Base-by-base conservation (phyloP, 768 basidiomycete genomes). In the Russula olivacea region DNA sequence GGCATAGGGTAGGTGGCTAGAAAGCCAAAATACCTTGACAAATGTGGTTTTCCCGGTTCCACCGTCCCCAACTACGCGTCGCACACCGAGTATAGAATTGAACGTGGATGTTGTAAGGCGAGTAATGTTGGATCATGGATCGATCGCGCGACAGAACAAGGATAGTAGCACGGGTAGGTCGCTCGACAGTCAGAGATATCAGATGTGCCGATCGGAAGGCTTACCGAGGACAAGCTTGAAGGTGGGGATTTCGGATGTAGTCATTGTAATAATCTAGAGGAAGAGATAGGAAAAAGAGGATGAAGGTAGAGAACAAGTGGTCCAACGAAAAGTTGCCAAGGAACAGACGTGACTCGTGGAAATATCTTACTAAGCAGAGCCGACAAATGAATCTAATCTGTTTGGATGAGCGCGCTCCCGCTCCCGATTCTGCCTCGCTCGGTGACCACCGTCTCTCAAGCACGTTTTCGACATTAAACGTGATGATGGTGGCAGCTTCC, bases 221-320 rank as follows among this genome's bases (percentile, higher is more conserved):
- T 72, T 74, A 95, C 95, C 95, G 68, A 98, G 91, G 65, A 98
- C 96, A 75, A 99, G 93, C 79, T 99, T 99, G 83, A 98, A 99
- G 61, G 93, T 92, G 41, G 97, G 94, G 69, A 95, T 78, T 64
- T 25, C 67, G 34, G 17, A 57, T 66, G 51, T 75, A 68, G 84
- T 32, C 81, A 85, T 87, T 66, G 66, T 57, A 49, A 45, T 54
- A 57, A 60, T 70, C 70, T 72, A 70, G 64, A 69, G 71, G 66
- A 61, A 57, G 61, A 71, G 68, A 69, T 73, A 74, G 73, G 70
- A 67, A 71, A 67, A 68, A 73, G 69, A 73, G 73, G 74, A 75
- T 76, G 79, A 77, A 75, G 71, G 69, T 68, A 61, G n/a, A 40
- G 52, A 55, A 32, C 52, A 45, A 51, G 54, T 6, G 8, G 10